Evolutionary conservation across 805 yeast genomes (phyloP), one percentile per base, ranked within the genome.

Genomic region (Saturnispora silvae): DNA sequence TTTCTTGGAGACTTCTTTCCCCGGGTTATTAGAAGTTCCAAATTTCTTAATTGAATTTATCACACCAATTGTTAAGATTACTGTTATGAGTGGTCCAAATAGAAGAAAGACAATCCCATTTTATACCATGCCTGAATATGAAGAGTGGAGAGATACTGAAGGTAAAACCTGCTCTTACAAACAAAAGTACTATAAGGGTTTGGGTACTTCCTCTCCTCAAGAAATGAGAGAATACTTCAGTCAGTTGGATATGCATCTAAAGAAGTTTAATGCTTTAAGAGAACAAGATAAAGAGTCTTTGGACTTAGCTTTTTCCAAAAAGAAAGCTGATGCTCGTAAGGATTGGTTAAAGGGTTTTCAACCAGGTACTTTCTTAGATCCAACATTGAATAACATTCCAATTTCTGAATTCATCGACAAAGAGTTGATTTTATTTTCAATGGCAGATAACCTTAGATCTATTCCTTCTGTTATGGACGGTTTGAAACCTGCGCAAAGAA

Each of bases 111-210:
- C 71, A 0, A 67, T 85, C 26, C 69, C 95, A 1, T 92, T 92
- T 52, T 92, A 84, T 58, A 81, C 81, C 37, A 83, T 92, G 92
- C 96, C 96, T 3, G 96, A 92, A 54, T 92, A 84, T 53, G 96
- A 89, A 54, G 56, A 68, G 4, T 92, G 98, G 98, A 74, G 95
- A 61, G 89, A 79, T 35, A 71, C 72, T 4, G 94, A 82, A 49
- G 92, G 96, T 27, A 60, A 62, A 22, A 67, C 61, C 7, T 76
- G 75, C 49, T 71, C 86, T 9, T 92, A 96, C 92, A 74, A 81
- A 33, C 94, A 83, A 50, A 92, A 92, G 70, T 92, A 92, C 65
- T 92, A 85, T 65, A 92, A 92, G 69, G 98, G 98, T 74, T 72
- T 92, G 69, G 98, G 98, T 75, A 86, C 98, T 4, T 89, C 97